Percentiles rank a stretch among this genome's conserved stretches.
Conservation (phyloP, 768 basidiomycete genomes). For the Mrakia blollopis region DNA sequence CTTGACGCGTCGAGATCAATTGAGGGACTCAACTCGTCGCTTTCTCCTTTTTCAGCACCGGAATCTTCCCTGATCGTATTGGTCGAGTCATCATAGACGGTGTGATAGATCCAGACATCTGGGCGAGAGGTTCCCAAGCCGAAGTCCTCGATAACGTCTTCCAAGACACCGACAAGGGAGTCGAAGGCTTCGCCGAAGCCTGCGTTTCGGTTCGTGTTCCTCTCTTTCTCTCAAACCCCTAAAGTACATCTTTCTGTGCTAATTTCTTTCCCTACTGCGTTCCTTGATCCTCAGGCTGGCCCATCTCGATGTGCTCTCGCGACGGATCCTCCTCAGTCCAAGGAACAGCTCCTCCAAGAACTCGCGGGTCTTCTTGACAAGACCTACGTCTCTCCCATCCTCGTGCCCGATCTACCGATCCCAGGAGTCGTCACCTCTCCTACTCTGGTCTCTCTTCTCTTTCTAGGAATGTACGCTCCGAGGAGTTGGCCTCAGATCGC, state of each 20-base stretch:
- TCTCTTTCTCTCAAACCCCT: neutral
- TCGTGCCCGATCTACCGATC: neutral
- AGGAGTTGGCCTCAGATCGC: neutral
- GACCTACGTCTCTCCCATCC: neutral
- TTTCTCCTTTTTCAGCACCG: neutral
- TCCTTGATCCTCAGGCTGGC: neutral
- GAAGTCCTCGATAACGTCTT: neutral
- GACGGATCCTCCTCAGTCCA: neutral
- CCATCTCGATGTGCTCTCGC: neutral
- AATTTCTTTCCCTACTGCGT: no score
- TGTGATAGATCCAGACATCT: neutral
- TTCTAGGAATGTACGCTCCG: neutral
- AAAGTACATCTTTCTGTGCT: no score
- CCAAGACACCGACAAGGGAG: neutral
- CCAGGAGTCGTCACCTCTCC: neutral
- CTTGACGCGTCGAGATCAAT: neutral
- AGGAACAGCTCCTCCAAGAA: neutral
- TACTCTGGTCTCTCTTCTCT: neutral
- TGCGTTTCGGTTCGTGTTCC: neutral
- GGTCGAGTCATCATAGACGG: neutral
- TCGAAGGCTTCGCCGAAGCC: neutral
- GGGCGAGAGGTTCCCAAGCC: neutral
- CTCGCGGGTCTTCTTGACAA: neutral
- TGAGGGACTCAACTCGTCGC: neutral
- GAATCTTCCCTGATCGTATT: slow-evolving; percentile 1